Conservation (phyloP, 2,329 filamentous ascomycete genomes). For the Talaromyces sp. region DNA sequence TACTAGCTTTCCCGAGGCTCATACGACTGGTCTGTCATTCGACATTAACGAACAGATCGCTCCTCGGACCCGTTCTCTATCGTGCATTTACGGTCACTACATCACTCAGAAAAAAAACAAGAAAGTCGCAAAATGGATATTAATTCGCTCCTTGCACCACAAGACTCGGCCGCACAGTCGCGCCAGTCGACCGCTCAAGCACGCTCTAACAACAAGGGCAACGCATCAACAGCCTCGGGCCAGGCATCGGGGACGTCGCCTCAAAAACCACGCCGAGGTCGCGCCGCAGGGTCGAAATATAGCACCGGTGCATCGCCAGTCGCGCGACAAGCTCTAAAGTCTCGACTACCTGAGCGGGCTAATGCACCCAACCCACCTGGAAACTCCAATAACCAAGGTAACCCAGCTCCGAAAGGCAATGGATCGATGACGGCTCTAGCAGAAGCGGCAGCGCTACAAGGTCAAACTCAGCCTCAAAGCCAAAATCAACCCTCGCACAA, state of each 20-base stretch:
- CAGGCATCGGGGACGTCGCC: conserved; percentile 31
- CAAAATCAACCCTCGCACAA: conserved; percentile 36
- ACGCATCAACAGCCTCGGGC: conserved; percentile 30
- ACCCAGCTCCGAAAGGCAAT: conserved; percentile 35
- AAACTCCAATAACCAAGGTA: conserved; percentile 32
- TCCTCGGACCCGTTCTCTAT: background rate
- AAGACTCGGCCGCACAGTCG: conserved; percentile 40
- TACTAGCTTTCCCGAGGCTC: background rate
- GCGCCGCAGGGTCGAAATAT: conserved; percentile 34
- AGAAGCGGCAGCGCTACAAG: conserved; percentile 50
- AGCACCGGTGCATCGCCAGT: conserved; percentile 44
- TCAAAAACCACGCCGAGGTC: conserved; percentile 40
- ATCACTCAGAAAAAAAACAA: background rate
- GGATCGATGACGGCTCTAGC: conserved; percentile 49
- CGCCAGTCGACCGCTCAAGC: conserved; percentile 34
- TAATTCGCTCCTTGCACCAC: conserved; percentile 47
- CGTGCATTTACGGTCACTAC: background rate
- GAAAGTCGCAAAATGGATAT: conserved; percentile 42
- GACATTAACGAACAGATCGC: background rate
- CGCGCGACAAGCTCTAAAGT: conserved; percentile 42
- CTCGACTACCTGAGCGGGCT: conserved; percentile 39
- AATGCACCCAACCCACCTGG: conserved; percentile 38
- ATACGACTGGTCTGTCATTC: background rate
- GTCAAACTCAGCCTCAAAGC: conserved; percentile 21
- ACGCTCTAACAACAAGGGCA: conserved; percentile 23